Conservation (phyloP, 106 monocot genomes). For the Acorus calamus region DNA sequence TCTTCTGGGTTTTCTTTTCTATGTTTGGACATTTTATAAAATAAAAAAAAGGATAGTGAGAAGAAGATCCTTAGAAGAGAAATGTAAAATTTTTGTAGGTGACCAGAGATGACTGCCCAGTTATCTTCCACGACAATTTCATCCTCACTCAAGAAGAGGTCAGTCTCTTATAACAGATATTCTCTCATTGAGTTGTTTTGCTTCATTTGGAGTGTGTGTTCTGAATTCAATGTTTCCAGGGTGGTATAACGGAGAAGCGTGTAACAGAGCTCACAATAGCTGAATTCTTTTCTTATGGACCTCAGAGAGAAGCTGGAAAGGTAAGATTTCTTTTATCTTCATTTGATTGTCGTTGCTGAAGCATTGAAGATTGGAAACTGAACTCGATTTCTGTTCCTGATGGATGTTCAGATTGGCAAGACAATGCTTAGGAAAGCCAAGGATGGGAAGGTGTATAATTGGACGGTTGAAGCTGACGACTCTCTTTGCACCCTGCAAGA, state of each 20-base stretch:
- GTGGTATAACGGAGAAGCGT: slow-evolving; percentile 28
- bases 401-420: slow-evolving; percentile 36
- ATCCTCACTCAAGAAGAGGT: slow-evolving; percentile 61
- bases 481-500: slow-evolving; percentile 62
- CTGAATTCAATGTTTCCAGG: slow-evolving; percentile 15
- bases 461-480: slow-evolving; percentile 56
- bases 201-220: background rate
- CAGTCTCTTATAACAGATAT: slow-evolving; percentile 17
- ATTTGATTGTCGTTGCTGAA: background rate
- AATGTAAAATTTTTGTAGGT: slow-evolving; percentile 55
- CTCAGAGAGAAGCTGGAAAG: slow-evolving; percentile 36
- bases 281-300: slow-evolving; percentile 54
- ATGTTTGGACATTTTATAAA: background rate
- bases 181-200: background rate
- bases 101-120: slow-evolving; percentile 64
- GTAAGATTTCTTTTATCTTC: slow-evolving; percentile 5
- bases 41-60: background rate
- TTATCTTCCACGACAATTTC: slow-evolving; percentile 81
- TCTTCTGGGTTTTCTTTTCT: background rate
- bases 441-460: slow-evolving; percentile 44
- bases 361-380: background rate
- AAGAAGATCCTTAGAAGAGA: slow-evolving; percentile 12
- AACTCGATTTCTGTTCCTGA: no score
- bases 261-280: slow-evolving; percentile 43
- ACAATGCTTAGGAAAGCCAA: slow-evolving; percentile 45